phyloP scores from a whole-genome alignment of 345 rosid species.

The Linum usitatissimum region DNA sequence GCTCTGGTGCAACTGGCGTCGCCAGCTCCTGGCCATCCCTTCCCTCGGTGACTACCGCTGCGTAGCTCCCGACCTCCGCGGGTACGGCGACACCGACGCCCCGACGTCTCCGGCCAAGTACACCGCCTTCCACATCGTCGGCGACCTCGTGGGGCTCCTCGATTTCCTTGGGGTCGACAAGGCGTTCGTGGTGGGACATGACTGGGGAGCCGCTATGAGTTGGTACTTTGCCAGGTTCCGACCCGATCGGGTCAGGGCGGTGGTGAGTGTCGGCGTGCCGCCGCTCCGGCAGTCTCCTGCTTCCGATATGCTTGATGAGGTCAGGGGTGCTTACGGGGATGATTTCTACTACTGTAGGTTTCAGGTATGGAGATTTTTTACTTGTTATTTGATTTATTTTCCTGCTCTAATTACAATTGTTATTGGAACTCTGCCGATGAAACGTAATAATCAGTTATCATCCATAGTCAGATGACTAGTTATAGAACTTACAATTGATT shows the following conservation, averaged over 20 bases:
- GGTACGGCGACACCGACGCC: constrained; percentile 6
- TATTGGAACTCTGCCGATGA: too few species aligned
- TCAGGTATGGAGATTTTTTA: neutral
- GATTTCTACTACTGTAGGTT: constrained; percentile 3
- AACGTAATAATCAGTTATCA: too few species aligned
- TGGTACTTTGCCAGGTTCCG: neutral
- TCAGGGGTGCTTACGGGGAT: neutral
- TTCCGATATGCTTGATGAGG: neutral
- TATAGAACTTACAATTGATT: too few species aligned
- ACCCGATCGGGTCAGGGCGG: constrained; percentile 2
- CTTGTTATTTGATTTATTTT: too few species aligned
- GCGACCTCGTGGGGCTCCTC: constrained; percentile 40
- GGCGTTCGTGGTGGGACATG: constrained; percentile 1
- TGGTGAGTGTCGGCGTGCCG: constrained; percentile 1
- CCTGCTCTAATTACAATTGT: too few species aligned
- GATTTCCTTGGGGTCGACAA: constrained; percentile 10
- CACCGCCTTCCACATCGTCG: constrained; percentile 4
- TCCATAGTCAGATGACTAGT: too few species aligned
- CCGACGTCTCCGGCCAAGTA: neutral
- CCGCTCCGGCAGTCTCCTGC: neutral
- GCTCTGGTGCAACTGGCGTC: constrained; percentile 2
- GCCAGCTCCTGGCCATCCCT: neutral
- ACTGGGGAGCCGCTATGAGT: neutral
- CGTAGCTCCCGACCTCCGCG: constrained; percentile 3
- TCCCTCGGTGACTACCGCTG: neutral